Base-by-base conservation (phyloP, 2,329 filamentous ascomycete genomes). In the Magnaporthiopsis incrustans region DNA sequence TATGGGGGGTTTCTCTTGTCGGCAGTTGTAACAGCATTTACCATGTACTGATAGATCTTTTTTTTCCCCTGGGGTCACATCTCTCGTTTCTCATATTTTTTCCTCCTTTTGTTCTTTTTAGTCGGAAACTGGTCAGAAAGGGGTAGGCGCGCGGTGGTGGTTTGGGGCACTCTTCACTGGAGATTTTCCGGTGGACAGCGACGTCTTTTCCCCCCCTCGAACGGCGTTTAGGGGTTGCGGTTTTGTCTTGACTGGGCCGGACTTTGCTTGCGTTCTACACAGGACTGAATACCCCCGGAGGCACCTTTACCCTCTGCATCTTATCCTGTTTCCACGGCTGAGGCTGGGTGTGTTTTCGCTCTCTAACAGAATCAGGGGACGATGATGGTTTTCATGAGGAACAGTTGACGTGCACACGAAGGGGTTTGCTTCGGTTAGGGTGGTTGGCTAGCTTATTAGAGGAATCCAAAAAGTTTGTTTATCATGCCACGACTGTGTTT, bases 21-120 rank as follows among this genome's bases (percentile, higher is more conserved):
- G 57, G 38, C 60, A 27, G 35, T 63, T 65, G 68, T 66, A 67
- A 66, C 66, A 65, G 62, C 44, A 68, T 67, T 70, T 69, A 65
- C 68, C 70, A 72, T 73, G 72, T 73, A 72, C 69, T 68, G 69
- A 71, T 73, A 73, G 71, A 71, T 65, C 18, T 30, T 56, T 44
- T 44, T 56, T 44, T 44, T 61, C 53, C 32, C 60, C 60, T n/a
- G 60, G 60, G 57, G 57, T 27, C 27, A 27, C 27, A 30, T 26
- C 14, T 32, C 57, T 27, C 26, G 2, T 30, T 65, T 68, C 57
- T 57, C 65, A 70, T 67, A 64, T 35, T 57, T 60, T 44, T 56
- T 62, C 14, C 38, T 32, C n/a, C 27, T 30, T 35, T 4, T 57
- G 57, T 32, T 56, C 62, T 22, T 53, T 44, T 18, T 59, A 61